Conservation (phyloP, 768 basidiomycete species). For the Rhizopogon vinicolor region DNA sequence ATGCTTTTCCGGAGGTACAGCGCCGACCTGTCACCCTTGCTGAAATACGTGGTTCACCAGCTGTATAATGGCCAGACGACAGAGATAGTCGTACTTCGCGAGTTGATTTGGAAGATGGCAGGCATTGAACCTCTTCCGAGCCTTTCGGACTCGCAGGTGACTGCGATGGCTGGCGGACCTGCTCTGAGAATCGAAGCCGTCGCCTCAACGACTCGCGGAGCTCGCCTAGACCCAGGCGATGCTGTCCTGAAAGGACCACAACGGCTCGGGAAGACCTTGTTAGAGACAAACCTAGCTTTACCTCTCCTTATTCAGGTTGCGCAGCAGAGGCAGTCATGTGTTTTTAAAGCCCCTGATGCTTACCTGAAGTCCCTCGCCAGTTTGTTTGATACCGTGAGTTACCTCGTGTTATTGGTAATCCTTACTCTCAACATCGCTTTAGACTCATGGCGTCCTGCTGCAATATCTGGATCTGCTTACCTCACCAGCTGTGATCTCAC, state of each 20-base stretch:
- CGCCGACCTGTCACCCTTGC: constrained; percentile 75
- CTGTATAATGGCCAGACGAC: constrained; percentile 77
- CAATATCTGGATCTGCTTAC: constrained; percentile 91
- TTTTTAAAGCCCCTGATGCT: constrained; percentile 67
- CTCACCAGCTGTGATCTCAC: constrained; percentile 58
- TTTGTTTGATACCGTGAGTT: constrained; percentile 83
- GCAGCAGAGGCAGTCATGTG: constrained; percentile 83
- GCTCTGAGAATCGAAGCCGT: constrained; percentile 84
- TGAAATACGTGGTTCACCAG: constrained; percentile 91
- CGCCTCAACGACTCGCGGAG: constrained; percentile 73
- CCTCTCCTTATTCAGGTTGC: constrained; percentile 91
- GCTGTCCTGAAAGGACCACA: constrained; percentile 60
- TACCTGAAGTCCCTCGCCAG: constrained; percentile 84
- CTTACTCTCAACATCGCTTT: constrained; percentile 19
- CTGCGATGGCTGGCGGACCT: constrained; percentile 89
- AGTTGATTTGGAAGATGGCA: constrained; percentile 93
- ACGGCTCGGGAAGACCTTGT: constrained; percentile 57
- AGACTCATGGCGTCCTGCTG: constrained; percentile 89
- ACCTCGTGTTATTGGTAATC: constrained; percentile 8
- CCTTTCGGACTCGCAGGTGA: constrained; percentile 82
- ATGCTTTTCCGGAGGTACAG: constrained; percentile 86
- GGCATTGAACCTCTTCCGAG: constrained; percentile 89
- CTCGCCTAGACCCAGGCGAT: constrained; percentile 64
- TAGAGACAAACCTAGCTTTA: constrained; percentile 73
- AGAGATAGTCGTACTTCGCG: constrained; percentile 88